These are phyloP conservation scores for Rhizopogon sp. DNA, from an alignment of 768 basidiomycete genomes.

Conservation along the genomic window DNA sequence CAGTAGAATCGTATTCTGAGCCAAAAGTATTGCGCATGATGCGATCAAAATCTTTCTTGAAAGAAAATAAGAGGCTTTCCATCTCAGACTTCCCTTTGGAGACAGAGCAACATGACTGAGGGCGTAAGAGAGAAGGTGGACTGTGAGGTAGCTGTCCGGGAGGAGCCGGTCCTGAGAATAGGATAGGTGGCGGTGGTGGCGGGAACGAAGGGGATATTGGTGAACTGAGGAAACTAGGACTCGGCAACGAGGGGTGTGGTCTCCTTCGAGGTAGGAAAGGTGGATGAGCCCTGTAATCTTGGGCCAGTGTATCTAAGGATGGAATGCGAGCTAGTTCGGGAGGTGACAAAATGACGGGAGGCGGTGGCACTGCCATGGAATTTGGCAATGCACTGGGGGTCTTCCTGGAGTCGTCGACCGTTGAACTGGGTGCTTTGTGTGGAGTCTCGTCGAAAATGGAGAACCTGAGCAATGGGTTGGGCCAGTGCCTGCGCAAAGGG, in stretches of 20 bases:
- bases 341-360: neutral
- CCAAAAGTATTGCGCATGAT: constrained; percentile 37
- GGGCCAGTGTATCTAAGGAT: neutral
- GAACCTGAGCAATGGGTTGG: constrained; percentile 59
- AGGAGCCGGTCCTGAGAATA: constrained; percentile 20
- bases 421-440: constrained; percentile 27
- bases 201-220: neutral
- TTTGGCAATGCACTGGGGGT: neutral
- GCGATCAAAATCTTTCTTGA: constrained; percentile 49
- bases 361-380: neutral
- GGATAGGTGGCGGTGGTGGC: constrained; percentile 25
- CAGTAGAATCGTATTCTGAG: constrained; percentile 9
- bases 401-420: neutral
- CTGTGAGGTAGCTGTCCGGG: neutral
- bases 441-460: constrained; percentile 49
- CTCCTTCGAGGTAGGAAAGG: neutral
- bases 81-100: constrained; percentile 47
- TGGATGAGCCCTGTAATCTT: neutral
- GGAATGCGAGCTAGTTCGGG: too few species aligned
- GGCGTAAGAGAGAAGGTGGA: constrained; percentile 14
- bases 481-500: constrained; percentile 50
- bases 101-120: constrained; percentile 37
- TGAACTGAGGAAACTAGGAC: neutral
- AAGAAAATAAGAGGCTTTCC: constrained; percentile 39
- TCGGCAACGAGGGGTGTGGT: neutral